These are phyloP conservation scores for Xylariaceae sp. DNA, from an alignment of 2,329 filamentous ascomycete genomes.

Conservation along the genomic window DNA sequence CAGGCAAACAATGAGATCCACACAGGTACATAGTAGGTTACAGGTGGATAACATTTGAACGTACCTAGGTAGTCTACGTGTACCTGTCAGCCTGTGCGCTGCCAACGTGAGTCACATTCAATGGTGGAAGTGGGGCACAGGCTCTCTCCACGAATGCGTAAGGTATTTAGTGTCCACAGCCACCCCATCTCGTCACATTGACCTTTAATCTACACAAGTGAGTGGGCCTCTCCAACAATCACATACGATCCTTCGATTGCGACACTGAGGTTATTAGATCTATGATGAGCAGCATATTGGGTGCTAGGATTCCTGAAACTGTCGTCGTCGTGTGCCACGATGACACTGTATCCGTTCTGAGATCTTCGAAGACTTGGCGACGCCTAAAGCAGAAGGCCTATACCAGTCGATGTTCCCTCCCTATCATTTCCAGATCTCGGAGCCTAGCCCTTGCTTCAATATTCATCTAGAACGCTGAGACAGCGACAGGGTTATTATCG, in stretches of 20 bases:
- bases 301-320: conserved; percentile 4
- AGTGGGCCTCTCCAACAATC: conserved; percentile 1
- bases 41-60: too few relatives aligned
- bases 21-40: too few relatives aligned
- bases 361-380: conserved; percentile 6
- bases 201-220: background rate
- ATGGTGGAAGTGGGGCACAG: too few relatives aligned
- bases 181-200: background rate
- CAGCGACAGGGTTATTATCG: too few relatives aligned
- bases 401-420: background rate
- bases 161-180: conserved; percentile 2
- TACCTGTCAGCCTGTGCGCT: too few relatives aligned
- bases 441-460: too few relatives aligned
- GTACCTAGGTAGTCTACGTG: too few relatives aligned
- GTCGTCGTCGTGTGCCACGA: background rate
- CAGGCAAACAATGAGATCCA: too few relatives aligned
- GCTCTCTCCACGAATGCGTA: too few relatives aligned
- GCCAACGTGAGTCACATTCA: too few relatives aligned
- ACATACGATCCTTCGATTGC: conserved; percentile 1
- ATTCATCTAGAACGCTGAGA: too few relatives aligned
- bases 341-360: background rate
- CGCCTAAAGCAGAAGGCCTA: background rate
- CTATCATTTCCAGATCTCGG: background rate
- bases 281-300: conserved; percentile 1
- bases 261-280: conserved; percentile 1